These are phyloP conservation scores for Fusarium sp. DNA, from an alignment of 2,329 filamentous ascomycete species.

Conservation along the genomic window DNA sequence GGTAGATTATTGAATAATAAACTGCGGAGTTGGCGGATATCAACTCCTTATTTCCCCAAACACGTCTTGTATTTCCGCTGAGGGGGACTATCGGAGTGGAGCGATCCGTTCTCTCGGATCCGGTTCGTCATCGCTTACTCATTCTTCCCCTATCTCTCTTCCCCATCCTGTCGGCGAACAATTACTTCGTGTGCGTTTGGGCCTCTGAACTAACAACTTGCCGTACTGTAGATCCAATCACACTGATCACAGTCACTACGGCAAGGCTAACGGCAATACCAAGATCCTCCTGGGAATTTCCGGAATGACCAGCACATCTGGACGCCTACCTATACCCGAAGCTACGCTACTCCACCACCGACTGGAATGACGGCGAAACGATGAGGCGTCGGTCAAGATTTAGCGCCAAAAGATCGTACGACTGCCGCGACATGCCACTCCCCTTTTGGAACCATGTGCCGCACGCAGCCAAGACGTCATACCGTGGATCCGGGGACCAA, in stretches of 20 bases:
- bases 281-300: conserved; percentile 11
- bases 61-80: conserved; percentile 20
- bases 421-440: conserved; percentile 45
- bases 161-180: conserved; percentile 12
- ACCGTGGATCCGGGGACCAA: conserved; percentile 42
- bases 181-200: neutral
- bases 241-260: neutral
- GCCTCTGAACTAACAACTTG: neutral
- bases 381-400: conserved; percentile 33
- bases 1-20: neutral
- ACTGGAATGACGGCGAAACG: conserved; percentile 41
- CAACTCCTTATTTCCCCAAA: conserved; percentile 7
- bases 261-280: conserved; percentile 27
- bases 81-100: conserved; percentile 26
- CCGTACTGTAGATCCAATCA: neutral
- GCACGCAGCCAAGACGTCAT: conserved; percentile 47
- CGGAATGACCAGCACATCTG: conserved; percentile 5
- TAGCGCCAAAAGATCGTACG: conserved; percentile 46
- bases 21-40: conserved; percentile 9
- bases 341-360: conserved; percentile 23
- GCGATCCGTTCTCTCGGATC: conserved; percentile 29
- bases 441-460: conserved; percentile 42
- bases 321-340: conserved; percentile 28
- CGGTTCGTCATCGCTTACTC: conserved; percentile 16
- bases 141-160: conserved; percentile 24